Evolutionary conservation across 345 rosid genomes (phyloP).

Genomic region (Aquilaria sinensis): DNA sequence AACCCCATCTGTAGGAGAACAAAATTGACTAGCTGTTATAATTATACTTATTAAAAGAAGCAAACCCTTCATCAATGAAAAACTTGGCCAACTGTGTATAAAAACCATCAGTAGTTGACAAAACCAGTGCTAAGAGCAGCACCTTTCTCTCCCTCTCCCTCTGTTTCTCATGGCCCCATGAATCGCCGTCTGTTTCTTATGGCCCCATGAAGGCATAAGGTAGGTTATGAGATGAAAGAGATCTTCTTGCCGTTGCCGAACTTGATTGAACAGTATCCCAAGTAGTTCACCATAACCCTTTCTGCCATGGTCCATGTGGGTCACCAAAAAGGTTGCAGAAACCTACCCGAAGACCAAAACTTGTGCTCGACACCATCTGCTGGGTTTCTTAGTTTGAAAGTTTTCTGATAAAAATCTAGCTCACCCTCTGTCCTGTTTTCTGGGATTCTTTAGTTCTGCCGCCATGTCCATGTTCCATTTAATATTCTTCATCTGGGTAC

Average conservation of each 20-base stretch:
- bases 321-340: constrained; percentile 14
- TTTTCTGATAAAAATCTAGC: constrained; percentile 13
- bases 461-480: constrained; percentile 28
- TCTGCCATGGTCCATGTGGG: constrained; percentile 20
- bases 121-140: neutral
- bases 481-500: constrained; percentile 23
- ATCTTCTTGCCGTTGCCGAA: neutral
- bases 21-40: neutral
- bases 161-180: constrained; percentile 17
- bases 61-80: no score
- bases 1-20: constrained; percentile 1
- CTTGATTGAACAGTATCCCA: neutral
- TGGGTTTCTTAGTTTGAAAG: constrained; percentile 18
- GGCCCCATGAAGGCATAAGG: constrained; percentile 2
- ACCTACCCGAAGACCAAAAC: neutral
- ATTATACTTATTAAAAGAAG: neutral
- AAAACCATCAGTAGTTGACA: constrained; percentile 13
- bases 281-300: constrained; percentile 5
- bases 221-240: constrained; percentile 14
- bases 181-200: constrained; percentile 1
- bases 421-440: constrained; percentile 6
- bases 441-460: constrained; percentile 1
- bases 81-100: no score
- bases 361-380: constrained; percentile 20
- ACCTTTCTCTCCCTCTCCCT: constrained; percentile 2